Percentiles rank a stretch among this genome's conserved stretches.
Evolutionary conservation across 768 basidiomycete species (phyloP).

Genomic region (Kwoniella sp.): DNA sequence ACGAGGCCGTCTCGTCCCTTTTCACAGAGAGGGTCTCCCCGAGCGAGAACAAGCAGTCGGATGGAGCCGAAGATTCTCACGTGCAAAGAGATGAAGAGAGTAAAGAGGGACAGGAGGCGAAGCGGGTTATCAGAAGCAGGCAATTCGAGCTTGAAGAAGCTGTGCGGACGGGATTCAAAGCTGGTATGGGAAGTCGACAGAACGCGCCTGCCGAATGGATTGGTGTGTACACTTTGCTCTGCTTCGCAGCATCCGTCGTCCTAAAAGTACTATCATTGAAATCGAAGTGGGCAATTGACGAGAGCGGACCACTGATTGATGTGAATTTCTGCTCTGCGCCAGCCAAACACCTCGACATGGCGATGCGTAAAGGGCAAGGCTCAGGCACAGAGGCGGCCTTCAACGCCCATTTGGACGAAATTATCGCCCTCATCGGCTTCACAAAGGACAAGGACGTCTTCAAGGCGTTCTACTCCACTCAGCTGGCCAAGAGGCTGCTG

Average conservation of each 20-base stretch:
- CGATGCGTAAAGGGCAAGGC: conserved; percentile 85
- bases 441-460: conserved; percentile 95
- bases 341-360: conserved; percentile 83
- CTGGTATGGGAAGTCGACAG: conserved; percentile 52
- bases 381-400: conserved; percentile 79
- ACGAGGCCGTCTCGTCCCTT: conserved; percentile 40
- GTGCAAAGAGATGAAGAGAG: conserved; percentile 8
- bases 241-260: too few species aligned
- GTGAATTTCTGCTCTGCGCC: background rate
- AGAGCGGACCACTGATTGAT: background rate
- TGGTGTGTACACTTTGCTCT: conserved; percentile 36
- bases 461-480: conserved; percentile 94
- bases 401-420: conserved; percentile 85
- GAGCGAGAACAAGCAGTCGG: background rate
- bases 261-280: background rate
- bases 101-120: background rate
- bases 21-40: conserved; percentile 9
- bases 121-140: conserved; percentile 11
- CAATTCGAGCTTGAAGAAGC: conserved; percentile 49
- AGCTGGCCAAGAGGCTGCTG: conserved; percentile 90
- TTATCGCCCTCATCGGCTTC: conserved; percentile 91
- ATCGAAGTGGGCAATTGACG: background rate
- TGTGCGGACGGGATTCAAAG: conserved; percentile 47
- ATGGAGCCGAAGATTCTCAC: background rate
- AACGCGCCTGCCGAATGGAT: conserved; percentile 56